Conservation (phyloP, 1,139 yeast species). For the Taiozyma sp. region DNA sequence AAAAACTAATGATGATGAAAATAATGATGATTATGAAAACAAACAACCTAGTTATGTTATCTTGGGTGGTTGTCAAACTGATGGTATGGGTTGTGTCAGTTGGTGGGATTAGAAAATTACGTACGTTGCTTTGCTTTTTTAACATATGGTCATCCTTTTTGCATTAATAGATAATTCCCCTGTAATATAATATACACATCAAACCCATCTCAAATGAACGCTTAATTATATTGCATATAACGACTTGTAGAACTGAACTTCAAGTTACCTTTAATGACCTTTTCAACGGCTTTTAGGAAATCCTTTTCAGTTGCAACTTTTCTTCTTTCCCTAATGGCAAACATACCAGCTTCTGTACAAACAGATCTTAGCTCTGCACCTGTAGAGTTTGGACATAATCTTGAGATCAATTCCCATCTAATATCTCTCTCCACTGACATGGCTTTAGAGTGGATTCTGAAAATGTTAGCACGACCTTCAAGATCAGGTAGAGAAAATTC, state of each 20-base stretch:
- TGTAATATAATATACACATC: slow-evolving; percentile 1
- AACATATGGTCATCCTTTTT: background rate
- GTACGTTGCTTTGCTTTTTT: background rate
- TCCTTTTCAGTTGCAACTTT: slow-evolving; percentile 98
- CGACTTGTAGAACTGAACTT: slow-evolving; percentile 95
- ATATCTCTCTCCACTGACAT: slow-evolving; percentile 97
- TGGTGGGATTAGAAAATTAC: slow-evolving; percentile 77
- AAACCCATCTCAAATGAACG: background rate
- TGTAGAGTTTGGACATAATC: slow-evolving; percentile 96
- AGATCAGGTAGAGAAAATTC: slow-evolving; percentile 94
- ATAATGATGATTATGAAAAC: slow-evolving; percentile 21
- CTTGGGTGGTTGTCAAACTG: slow-evolving; percentile 89
- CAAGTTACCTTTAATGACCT: slow-evolving; percentile 97
- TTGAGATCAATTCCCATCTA: slow-evolving; percentile 96
- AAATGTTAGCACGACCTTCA: slow-evolving; percentile 96
- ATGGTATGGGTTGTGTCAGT: slow-evolving; percentile 92
- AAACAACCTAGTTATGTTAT: slow-evolving; percentile 66
- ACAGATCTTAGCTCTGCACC: slow-evolving; percentile 98
- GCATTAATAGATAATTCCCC: background rate
- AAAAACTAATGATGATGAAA: slow-evolving; percentile 27
- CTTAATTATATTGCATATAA: slow-evolving; percentile 92
- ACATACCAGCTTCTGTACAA: slow-evolving; percentile 99
- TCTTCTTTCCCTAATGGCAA: slow-evolving; percentile 96
- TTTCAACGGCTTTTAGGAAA: slow-evolving; percentile 94
- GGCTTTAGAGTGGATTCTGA: slow-evolving; percentile 93